These are phyloP conservation scores for Colletotrichum spaethianum DNA, from an alignment of 2,329 filamentous ascomycete species.

Conservation along the genomic window DNA sequence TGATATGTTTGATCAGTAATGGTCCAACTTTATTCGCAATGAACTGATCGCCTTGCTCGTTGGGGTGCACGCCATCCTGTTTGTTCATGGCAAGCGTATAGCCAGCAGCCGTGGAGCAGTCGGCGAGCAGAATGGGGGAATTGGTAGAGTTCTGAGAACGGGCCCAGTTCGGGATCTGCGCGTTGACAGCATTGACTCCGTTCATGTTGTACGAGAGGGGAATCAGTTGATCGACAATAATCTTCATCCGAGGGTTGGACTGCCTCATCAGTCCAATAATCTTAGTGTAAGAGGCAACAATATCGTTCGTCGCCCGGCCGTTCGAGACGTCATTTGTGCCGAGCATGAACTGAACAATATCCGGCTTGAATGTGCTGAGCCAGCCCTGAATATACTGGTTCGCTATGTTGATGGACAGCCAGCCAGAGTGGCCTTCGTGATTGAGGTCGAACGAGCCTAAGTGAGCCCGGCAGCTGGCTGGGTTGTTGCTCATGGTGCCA, in stretches of 20 bases:
- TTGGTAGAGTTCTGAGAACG: slow-evolving; percentile 50
- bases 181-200: slow-evolving; percentile 52
- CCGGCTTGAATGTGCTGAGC: slow-evolving; percentile 54
- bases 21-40: slow-evolving; percentile 52
- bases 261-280: slow-evolving; percentile 55
- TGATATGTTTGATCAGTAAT: slow-evolving; percentile 52
- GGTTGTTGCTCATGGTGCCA: slow-evolving; percentile 56
- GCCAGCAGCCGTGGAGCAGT: slow-evolving; percentile 53
- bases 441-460: slow-evolving; percentile 53
- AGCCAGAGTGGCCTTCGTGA: slow-evolving; percentile 62
- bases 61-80: slow-evolving; percentile 58
- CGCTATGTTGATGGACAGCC: slow-evolving; percentile 59
- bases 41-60: slow-evolving; percentile 51
- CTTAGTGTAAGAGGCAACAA: slow-evolving; percentile 56
- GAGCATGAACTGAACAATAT: slow-evolving; percentile 62
- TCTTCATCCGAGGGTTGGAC: slow-evolving; percentile 54
- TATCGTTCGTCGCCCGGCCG: slow-evolving; percentile 49
- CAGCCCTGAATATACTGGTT: slow-evolving; percentile 56
- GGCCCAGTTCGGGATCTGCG: slow-evolving; percentile 56
- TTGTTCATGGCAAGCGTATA: slow-evolving; percentile 51
- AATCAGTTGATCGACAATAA: slow-evolving; percentile 59
- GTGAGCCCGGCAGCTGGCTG: slow-evolving; percentile 52
- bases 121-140: slow-evolving; percentile 57
- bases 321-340: slow-evolving; percentile 60
- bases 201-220: slow-evolving; percentile 51